Evolutionary conservation across 2,329 filamentous ascomycete genomes (phyloP).

Genomic region (Xylariaceae sp.): DNA sequence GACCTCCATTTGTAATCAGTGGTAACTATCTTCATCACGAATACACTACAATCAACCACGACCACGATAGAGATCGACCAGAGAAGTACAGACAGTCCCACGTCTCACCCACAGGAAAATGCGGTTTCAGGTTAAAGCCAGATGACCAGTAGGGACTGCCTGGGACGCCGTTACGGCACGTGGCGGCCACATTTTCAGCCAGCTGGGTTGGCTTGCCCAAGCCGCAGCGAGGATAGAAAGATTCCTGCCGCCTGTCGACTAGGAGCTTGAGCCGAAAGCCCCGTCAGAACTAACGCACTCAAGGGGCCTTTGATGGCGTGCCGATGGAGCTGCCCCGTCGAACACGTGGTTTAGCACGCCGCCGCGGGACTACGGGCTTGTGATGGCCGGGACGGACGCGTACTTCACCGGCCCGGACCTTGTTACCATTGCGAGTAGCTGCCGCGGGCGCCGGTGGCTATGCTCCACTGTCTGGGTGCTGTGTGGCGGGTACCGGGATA

Average conservation of each 20-base stretch:
- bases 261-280: neutral
- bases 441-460: neutral
- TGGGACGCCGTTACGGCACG: neutral
- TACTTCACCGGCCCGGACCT: neutral
- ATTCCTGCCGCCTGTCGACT: too few species aligned
- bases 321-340: neutral
- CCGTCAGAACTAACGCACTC: neutral
- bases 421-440: neutral
- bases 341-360: neutral
- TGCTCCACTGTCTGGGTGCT: neutral
- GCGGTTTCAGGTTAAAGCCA: neutral
- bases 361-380: neutral
- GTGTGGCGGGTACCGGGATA: neutral
- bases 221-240: neutral
- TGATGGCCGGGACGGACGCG: neutral
- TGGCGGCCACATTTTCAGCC: neutral
- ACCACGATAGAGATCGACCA: neutral
- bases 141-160: too few species aligned
- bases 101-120: neutral
- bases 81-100: neutral
- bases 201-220: neutral
- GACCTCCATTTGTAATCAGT: too few species aligned
- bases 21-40: too few species aligned
- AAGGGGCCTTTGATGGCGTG: neutral
- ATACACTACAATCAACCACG: too few species aligned